Conservation (phyloP, 75 land plant species). For the Gnetum montanum region DNA sequence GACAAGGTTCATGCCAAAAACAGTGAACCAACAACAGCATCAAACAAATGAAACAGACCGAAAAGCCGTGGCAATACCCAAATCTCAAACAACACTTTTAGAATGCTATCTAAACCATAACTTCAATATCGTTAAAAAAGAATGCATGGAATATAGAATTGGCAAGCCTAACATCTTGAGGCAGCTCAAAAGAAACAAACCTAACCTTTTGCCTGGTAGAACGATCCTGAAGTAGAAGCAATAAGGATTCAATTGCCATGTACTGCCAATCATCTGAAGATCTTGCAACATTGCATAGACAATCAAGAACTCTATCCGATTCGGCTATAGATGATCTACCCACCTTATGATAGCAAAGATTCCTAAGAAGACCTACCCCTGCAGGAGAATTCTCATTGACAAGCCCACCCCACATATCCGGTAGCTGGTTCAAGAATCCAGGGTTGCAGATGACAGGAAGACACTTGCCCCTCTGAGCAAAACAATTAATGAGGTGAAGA, state of each 20-base stretch:
- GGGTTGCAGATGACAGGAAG: conserved; percentile 25
- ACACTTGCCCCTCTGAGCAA: conserved; percentile 41
- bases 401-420: conserved; percentile 69
- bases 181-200: no score
- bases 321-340: conserved; percentile 32
- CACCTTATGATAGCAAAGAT: conserved; percentile 32
- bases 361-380: conserved; percentile 60
- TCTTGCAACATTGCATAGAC: conserved; percentile 47
- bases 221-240: conserved; percentile 53
- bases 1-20: no score
- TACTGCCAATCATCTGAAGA: conserved; percentile 84
- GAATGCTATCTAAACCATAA: no score
- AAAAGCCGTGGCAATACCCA: no score
- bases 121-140: no score
- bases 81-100: no score
- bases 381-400: conserved; percentile 50
- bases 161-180: neutral
- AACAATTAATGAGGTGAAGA: conserved; percentile 53
- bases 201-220: conserved; percentile 23
- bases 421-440: conserved; percentile 37
- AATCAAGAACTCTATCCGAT: conserved; percentile 13
- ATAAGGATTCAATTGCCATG: conserved; percentile 68
- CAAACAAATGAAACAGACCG: no score
- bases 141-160: no score
- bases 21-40: neutral